These are phyloP conservation scores for Pleurotus salmoneostramineus DNA, from an alignment of 768 basidiomycete species.

Conservation along the genomic window DNA sequence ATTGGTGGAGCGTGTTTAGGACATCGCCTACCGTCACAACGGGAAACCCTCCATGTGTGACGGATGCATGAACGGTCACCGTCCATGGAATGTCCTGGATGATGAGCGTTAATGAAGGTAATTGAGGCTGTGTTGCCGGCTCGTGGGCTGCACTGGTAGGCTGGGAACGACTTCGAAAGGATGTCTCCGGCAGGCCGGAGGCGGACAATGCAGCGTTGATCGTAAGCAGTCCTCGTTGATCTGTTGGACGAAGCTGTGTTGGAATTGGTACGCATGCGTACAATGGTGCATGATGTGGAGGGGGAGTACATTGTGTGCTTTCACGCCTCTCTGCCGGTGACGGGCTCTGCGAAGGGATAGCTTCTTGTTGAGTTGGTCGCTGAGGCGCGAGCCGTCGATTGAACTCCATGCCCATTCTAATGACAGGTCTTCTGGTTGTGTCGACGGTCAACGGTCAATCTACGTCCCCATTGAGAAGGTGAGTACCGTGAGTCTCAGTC, in stretches of 20 bases:
- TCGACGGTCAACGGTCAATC: no score
- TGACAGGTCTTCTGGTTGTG: no score
- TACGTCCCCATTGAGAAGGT: no score
- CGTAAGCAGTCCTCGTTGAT: no score
- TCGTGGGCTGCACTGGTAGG: neutral
- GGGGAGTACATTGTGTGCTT: neutral
- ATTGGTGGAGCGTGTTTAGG: neutral
- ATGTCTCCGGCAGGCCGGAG: neutral
- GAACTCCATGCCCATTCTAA: no score
- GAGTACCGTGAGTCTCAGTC: no score
- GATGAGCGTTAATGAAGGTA: conserved; percentile 13
- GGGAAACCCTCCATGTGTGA: neutral
- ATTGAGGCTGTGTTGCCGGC: conserved; percentile 8
- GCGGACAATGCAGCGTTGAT: no score
- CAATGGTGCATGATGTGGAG: neutral
- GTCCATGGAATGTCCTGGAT: conserved; percentile 7
- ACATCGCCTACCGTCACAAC: neutral
- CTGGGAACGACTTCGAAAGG: neutral
- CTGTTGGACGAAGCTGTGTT: neutral
- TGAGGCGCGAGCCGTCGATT: neutral
- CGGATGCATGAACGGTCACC: conserved; percentile 13
- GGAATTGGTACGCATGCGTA: neutral
- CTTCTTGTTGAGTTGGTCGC: neutral
- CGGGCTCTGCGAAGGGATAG: neutral
- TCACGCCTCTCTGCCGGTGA: no score